A percentile compares a stretch with the other conserved stretches of the same genome.
Conservation (phyloP, 768 basidiomycete species). For the Lactarius vividus region DNA sequence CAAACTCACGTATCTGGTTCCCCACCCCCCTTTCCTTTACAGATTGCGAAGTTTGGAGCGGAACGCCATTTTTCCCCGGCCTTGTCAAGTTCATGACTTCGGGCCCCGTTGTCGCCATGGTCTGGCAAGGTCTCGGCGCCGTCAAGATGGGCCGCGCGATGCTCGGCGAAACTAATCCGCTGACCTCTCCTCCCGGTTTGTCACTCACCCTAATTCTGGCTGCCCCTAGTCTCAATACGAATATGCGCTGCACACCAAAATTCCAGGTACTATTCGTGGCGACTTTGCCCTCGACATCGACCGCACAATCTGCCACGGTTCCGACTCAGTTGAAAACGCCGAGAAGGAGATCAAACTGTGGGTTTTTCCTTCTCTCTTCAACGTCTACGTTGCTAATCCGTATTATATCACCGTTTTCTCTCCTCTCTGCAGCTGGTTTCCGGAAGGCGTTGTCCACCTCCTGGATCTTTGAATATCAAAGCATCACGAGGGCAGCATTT, state of each 20-base stretch:
- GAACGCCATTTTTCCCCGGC: slow-evolving; percentile 94
- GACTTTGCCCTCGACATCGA: slow-evolving; percentile 94
- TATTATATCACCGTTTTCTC: slow-evolving; percentile 8
- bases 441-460: slow-evolving; percentile 71
- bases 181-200: slow-evolving; percentile 80
- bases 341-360: slow-evolving; percentile 95
- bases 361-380: slow-evolving; percentile 31
- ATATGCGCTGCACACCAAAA: not conserved
- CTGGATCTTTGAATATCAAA: slow-evolving; percentile 75
- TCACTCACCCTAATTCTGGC: slow-evolving; percentile 11
- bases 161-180: slow-evolving; percentile 97
- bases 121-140: slow-evolving; percentile 91
- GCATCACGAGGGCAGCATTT: not conserved
- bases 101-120: slow-evolving; percentile 95
- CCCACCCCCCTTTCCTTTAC: slow-evolving; percentile 7
- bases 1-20: not conserved
- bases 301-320: slow-evolving; percentile 92
- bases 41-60: slow-evolving; percentile 97
- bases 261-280: slow-evolving; percentile 86
- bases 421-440: slow-evolving; percentile 72
- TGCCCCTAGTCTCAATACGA: not conserved
- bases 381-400: slow-evolving; percentile 20
- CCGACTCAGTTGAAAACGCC: slow-evolving; percentile 83
- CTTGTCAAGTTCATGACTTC: slow-evolving; percentile 95
- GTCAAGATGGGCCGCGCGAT: slow-evolving; percentile 95